A percentile compares a stretch with the other conserved stretches of the same genome.
Evolutionary conservation across 257 asterid genomes (phyloP).

Genomic region (Solanum pimpinellifolium): DNA sequence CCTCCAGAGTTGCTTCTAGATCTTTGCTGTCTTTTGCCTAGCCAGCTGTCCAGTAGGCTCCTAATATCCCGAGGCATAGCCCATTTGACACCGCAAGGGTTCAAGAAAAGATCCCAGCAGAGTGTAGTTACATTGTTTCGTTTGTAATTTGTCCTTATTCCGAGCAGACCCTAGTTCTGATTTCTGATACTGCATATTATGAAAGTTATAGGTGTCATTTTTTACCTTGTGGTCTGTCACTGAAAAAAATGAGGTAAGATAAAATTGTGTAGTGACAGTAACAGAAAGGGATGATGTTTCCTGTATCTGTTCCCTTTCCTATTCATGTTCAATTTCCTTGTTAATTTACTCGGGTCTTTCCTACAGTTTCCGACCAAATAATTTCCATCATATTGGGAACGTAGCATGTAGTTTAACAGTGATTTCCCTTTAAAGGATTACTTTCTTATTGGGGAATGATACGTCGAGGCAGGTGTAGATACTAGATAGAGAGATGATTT

Average conservation of each 20-base stretch:
- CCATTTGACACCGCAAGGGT: neutral
- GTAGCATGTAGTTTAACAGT: neutral
- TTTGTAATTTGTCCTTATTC: neutral
- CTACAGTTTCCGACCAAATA: neutral
- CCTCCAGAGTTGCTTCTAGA: neutral
- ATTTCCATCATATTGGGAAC: neutral
- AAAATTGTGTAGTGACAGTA: neutral
- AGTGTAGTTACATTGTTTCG: neutral
- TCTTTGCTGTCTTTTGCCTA: neutral
- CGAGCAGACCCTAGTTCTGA: neutral
- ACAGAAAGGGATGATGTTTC: neutral
- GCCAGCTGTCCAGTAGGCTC: neutral
- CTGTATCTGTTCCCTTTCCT: neutral
- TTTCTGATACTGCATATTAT: neutral
- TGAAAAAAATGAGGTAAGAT: neutral
- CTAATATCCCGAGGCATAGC: neutral
- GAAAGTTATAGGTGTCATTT: neutral
- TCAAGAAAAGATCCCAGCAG: neutral
- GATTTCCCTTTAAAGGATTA: neutral
- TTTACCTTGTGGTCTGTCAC: neutral
- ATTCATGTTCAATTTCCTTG: neutral
- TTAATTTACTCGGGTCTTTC: neutral
- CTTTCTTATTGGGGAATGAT: neutral
- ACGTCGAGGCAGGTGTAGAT: neutral
- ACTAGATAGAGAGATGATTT: neutral